These are phyloP conservation scores for Nemania bipapillata DNA, from an alignment of 2,329 filamentous ascomycete genomes.

Conservation along the genomic window DNA sequence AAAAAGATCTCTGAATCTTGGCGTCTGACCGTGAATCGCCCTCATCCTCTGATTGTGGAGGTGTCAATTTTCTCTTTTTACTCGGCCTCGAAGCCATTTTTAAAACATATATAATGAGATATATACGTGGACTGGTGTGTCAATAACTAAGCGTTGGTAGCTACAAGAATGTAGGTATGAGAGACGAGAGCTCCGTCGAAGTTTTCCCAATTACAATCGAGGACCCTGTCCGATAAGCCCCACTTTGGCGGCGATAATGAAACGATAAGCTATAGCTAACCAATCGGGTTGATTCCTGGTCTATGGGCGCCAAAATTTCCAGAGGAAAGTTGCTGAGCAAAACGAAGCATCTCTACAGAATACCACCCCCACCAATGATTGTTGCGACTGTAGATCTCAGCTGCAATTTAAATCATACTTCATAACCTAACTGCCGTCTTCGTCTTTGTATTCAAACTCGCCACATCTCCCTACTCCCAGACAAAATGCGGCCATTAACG, in stretches of 20 bases:
- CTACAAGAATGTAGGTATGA: not conserved
- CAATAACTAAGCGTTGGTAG: slow-evolving; percentile 6
- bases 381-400: slow-evolving; percentile 17
- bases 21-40: slow-evolving; percentile 49
- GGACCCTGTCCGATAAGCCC: slow-evolving; percentile 36
- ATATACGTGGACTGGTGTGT: not conserved
- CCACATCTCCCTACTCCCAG: not conserved
- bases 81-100: slow-evolving; percentile 62
- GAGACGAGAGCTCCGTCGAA: slow-evolving; percentile 22
- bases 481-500: slow-evolving; percentile 63
- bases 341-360: slow-evolving; percentile 25
- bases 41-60: slow-evolving; percentile 62
- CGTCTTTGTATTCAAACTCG: not conserved
- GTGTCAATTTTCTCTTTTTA: slow-evolving; percentile 69
- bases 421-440: not conserved
- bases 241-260: slow-evolving; percentile 22
- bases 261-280: slow-evolving; percentile 24
- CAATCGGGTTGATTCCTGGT: slow-evolving; percentile 44
- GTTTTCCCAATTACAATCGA: slow-evolving; percentile 29
- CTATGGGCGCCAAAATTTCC: slow-evolving; percentile 47
- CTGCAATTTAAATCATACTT: slow-evolving; percentile 9
- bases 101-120: not conserved
- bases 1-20: slow-evolving; percentile 71
- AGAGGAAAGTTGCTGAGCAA: slow-evolving; percentile 27
- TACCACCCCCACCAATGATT: slow-evolving; percentile 36